Base-by-base conservation (phyloP, 2,329 filamentous ascomycete genomes). In the Lachnellula arida region DNA sequence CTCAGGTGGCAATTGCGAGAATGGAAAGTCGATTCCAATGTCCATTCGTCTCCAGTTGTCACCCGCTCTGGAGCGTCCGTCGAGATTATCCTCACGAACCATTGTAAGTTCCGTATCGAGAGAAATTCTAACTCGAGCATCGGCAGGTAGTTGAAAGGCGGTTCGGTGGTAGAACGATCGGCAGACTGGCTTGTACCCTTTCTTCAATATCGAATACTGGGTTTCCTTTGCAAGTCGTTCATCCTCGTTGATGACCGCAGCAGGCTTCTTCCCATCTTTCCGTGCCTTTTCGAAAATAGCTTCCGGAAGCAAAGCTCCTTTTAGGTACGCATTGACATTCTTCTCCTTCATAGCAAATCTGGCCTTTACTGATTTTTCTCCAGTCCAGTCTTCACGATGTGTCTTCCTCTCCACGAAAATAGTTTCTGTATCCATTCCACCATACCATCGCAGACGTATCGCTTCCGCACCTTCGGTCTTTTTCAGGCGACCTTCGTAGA, bases 381-480 rank as follows among this genome's bases (percentile, higher is more conserved):
- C 94, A 0, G 94, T 99, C 94, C 94, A 99, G 72, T 99, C 94
- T 73, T 99, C 94, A 40, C 94, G 87, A 76, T 99, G 94, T 0
- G 94, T 99, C 76, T 99, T 99, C 60, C 94, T 85, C 77, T 99
- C 94, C 23, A 99, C 88, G 68, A 97, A 99, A 55, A 97, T 95
- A 53, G 90, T 94, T 69, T 97, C 92, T 52, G 79, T 91, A 66
- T 94, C 85, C 93, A 99, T 97, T 43, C 90, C 91, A 58, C 94
- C 94, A 69, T 99, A 99, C 94, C 94, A 99, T 63, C 94, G 84
- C 58, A 99, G 79, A 69, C 94, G 91, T 64, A 97, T 96, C 5
- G 94, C 94, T 74, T 99, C 94, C 2, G 94, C 94, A 49, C 94
- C 94, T 72, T 99, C 94, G 0, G 91, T 96, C 81, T 99, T 99